These are phyloP conservation scores for Pisolithus tinctorius DNA, from an alignment of 768 basidiomycete species.

Conservation along the genomic window DNA sequence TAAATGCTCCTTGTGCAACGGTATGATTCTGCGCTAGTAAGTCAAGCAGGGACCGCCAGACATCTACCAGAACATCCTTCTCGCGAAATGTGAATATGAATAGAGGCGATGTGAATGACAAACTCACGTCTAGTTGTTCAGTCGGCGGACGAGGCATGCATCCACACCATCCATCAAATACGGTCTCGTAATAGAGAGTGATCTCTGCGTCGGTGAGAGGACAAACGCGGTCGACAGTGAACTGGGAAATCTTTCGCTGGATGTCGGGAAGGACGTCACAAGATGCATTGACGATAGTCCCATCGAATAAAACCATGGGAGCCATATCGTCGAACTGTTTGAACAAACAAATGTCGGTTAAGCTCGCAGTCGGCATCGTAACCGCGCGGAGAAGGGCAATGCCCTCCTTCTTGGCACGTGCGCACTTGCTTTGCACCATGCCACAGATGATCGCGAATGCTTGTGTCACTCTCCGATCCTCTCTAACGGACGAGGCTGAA, in stretches of 20 bases:
- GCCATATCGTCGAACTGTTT: constrained; percentile 17
- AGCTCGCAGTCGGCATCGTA: constrained; percentile 21
- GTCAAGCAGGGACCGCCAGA: constrained; percentile 53
- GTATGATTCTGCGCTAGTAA: constrained; percentile 34
- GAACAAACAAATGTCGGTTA: constrained; percentile 2
- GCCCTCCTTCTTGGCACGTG: constrained; percentile 26
- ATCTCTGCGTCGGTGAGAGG: constrained; percentile 35
- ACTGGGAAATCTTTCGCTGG: constrained; percentile 21
- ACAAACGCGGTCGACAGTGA: constrained; percentile 22
- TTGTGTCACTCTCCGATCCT: constrained; percentile 23
- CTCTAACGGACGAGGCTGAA: constrained; percentile 4
- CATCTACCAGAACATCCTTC: constrained; percentile 34
- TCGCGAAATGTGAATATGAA: constrained; percentile 2
- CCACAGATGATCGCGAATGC: constrained; percentile 32
- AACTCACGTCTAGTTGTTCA: constrained; percentile 21
- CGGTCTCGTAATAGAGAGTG: constrained; percentile 28
- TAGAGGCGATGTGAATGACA: background rate
- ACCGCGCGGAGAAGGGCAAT: constrained; percentile 32
- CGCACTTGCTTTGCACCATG: constrained; percentile 28
- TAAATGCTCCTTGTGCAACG: constrained; percentile 28
- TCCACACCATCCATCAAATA: constrained; percentile 34
- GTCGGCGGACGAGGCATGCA: constrained; percentile 15
- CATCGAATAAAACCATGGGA: constrained; percentile 37
- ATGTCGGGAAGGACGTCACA: constrained; percentile 19
- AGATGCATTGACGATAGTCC: constrained; percentile 29